Conservation (phyloP, 176 grass and related monocot species). For the Aegilops tauschii region DNA sequence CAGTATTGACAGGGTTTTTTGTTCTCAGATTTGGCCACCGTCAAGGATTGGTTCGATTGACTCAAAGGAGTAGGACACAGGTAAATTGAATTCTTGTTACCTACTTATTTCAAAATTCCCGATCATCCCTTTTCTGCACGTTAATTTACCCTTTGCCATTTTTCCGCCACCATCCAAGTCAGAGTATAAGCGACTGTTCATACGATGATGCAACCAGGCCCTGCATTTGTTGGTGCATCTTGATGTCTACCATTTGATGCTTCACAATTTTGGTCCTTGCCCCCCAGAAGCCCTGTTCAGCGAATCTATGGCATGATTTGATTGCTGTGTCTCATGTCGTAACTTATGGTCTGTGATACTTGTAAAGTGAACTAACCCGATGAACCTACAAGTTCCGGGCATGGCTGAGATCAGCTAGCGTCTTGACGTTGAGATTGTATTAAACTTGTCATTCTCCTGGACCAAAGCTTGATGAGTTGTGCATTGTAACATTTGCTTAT, state of each 20-base stretch:
- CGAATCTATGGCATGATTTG: neutral
- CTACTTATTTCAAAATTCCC: neutral
- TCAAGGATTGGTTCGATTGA: constrained; percentile 45
- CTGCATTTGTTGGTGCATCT: neutral
- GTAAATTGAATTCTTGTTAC: neutral
- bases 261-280: neutral
- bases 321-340: neutral
- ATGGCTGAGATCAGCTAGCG: neutral
- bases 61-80: constrained; percentile 30
- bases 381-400: neutral
- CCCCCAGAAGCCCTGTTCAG: neutral
- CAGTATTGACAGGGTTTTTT: constrained; percentile 16
- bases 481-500: neutral
- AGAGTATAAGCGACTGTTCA: neutral
- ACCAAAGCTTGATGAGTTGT: neutral
- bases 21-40: constrained; percentile 52
- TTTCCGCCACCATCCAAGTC: neutral
- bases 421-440: neutral
- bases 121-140: neutral
- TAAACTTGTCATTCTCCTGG: neutral
- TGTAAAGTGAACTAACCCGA: neutral
- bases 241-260: neutral
- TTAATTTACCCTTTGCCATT: constrained; percentile 2
- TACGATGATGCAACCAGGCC: neutral
- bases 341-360: neutral